These are phyloP conservation scores for Podila epigama DNA, from an alignment of 192 early-diverging fungal genomes.

Conservation along the genomic window DNA sequence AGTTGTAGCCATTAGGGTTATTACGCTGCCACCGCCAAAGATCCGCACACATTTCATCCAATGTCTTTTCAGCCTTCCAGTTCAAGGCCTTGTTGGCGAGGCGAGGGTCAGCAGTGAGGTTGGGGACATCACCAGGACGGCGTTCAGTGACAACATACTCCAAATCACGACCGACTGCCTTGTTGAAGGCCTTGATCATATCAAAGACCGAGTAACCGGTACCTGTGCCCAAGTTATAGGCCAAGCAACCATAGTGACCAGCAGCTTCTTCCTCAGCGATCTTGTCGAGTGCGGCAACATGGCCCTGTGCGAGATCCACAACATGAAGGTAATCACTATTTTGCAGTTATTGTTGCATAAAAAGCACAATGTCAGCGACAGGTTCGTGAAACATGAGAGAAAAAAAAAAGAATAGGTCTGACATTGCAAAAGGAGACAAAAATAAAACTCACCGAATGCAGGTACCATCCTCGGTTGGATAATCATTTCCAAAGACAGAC, in stretches of 20 bases:
- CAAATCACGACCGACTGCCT: conserved; percentile 82
- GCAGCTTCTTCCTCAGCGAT: conserved; percentile 61
- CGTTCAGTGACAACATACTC: conserved; percentile 68
- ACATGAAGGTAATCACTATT: conserved; percentile 95
- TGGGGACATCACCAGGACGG: conserved; percentile 61
- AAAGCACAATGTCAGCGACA: not conserved
- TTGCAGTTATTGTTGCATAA: not conserved
- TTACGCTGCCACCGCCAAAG: conserved; percentile 64
- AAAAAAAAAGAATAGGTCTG: not conserved
- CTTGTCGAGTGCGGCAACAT: conserved; percentile 84
- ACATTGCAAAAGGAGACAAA: not conserved
- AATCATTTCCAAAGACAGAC: conserved; percentile 93
- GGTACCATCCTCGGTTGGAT: conserved; percentile 91
- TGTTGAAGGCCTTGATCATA: conserved; percentile 85
- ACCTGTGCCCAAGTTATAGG: conserved; percentile 94
- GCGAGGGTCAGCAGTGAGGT: conserved; percentile 58
- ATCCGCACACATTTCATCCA: conserved; percentile 68
- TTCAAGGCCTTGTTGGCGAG: conserved; percentile 58
- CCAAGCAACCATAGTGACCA: conserved; percentile 55
- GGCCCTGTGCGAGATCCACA: conserved; percentile 89
- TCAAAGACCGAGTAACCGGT: conserved; percentile 93
- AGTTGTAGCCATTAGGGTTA: conserved; percentile 59
- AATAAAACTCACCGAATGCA: conserved; percentile 36
- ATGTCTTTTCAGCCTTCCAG: conserved; percentile 55
- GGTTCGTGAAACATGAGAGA: no score